Evolutionary conservation across 1,284 basidiomycete species (phyloP).

Genomic region (Vanrija sp.): DNA sequence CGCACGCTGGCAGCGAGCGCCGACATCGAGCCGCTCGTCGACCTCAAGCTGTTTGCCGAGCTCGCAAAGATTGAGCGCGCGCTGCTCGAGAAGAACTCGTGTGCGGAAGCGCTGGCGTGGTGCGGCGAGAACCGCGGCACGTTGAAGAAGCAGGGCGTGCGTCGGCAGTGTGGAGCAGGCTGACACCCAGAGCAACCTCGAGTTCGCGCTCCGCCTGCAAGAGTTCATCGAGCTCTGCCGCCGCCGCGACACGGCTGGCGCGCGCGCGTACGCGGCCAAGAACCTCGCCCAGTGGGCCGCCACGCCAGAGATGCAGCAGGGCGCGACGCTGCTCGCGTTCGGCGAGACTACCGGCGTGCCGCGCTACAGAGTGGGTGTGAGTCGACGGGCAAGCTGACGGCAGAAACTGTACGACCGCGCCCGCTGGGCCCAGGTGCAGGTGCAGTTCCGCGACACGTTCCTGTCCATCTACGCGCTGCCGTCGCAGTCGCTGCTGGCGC

Average conservation of each 20-base stretch:
- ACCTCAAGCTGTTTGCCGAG: constrained; percentile 87
- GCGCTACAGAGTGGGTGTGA: constrained; percentile 43
- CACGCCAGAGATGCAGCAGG: constrained; percentile 69
- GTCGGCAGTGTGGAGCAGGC: constrained; percentile 23
- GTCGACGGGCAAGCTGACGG: not conserved
- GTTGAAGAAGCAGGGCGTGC: constrained; percentile 81
- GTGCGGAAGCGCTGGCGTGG: constrained; percentile 85
- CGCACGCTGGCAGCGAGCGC: constrained; percentile 30
- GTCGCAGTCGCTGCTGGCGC: constrained; percentile 75
- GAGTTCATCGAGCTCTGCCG: constrained; percentile 91
- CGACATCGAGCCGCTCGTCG: constrained; percentile 56
- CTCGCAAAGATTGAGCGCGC: constrained; percentile 79
- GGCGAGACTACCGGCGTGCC: constrained; percentile 44
- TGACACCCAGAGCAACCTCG: constrained; percentile 71
- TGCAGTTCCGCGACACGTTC: constrained; percentile 75
- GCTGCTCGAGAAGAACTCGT: constrained; percentile 64
- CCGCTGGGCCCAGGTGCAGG: constrained; percentile 70
- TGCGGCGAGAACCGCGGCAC: constrained; percentile 93
- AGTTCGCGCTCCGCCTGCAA: constrained; percentile 92
- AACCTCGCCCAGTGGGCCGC: constrained; percentile 78
- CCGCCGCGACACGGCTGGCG: constrained; percentile 62
- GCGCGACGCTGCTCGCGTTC: constrained; percentile 71
- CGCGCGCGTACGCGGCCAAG: constrained; percentile 79
- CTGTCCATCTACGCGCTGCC: constrained; percentile 81
- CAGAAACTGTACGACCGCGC: constrained; percentile 74